Evolutionary conservation across 768 basidiomycete genomes (phyloP), one percentile per base, ranked within the genome.

Genomic region (Tubosaeta sp.): DNA sequence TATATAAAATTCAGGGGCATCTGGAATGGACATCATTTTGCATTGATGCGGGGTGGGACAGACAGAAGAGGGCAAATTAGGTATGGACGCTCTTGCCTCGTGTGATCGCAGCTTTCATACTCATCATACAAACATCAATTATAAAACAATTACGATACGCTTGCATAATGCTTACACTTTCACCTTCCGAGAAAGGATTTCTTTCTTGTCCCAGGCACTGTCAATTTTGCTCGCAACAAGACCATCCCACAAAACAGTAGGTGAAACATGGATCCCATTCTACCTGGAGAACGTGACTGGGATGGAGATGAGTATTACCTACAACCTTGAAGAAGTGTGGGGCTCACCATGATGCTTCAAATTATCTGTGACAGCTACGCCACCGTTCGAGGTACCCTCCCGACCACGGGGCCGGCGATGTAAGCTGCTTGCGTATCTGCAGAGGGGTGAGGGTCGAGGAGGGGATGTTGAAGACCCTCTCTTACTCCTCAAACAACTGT

Each of bases 211-310:
- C 89, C 91, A 97, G 19, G 84, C 79, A 63, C 91, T 92, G 6
- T 85, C 86, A 31, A 94, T 75, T 44, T 89, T 84, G 45, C 74
- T 77, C 11, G 82, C 85, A 48, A 90, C 64, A 50, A 86, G 73
- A 46, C 91, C 88, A 58, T 93, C 86, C 82, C 83, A 88, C 2
- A 90, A 71, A 2, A 76, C 80, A 35, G 91, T 88, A 5, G 93
- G 91, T 1, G 92, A 94, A 44, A 95, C 91, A 58, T 97, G 95
- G 37, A 97, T 83, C 3, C 89, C 78, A 55, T 97, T 97, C 73
- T 97, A 94, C 56, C 95, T 77, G 14, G 88, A 82, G 66, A 86
- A 86, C 70, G 95, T 97, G 76, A 97, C 91, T 94, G 60, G 29
- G 54, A 27, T 4, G 32, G 35, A 27, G 26, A 14, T 37, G 22